These are phyloP conservation scores for Cutaneotrichosporon sp. DNA, from an alignment of 1,284 basidiomycete species.

Conservation along the genomic window DNA sequence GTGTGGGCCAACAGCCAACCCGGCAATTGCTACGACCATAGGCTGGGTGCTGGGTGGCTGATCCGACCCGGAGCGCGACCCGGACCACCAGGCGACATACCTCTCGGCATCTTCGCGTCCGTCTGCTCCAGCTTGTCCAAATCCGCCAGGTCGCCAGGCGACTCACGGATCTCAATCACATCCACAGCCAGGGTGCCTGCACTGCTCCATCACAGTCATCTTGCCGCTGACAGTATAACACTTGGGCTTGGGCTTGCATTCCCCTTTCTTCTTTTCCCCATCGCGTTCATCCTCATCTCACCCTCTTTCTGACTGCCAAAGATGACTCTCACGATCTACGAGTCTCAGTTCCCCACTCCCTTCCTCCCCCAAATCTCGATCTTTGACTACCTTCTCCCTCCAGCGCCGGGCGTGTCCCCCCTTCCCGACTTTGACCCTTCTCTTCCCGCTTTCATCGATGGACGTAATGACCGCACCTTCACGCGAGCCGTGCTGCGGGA, in stretches of 20 bases:
- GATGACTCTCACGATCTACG: conserved; percentile 4
- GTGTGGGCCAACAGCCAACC: too few species aligned
- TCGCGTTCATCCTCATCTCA: background rate
- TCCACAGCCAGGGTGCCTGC: too few species aligned
- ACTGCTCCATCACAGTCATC: too few species aligned
- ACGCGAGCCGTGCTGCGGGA: conserved; percentile 57
- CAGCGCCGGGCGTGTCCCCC: background rate
- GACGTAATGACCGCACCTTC: conserved; percentile 56
- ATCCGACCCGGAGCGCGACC: too few species aligned
- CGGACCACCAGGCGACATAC: too few species aligned
- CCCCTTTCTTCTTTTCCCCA: background rate
- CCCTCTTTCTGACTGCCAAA: background rate
- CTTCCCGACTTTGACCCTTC: conserved; percentile 14
- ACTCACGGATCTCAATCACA: too few species aligned
- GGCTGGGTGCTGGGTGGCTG: too few species aligned
- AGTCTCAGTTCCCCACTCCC: conserved; percentile 17
- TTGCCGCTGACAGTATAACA: too few species aligned
- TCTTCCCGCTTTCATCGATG: conserved; percentile 63
- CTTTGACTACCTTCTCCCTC: conserved; percentile 20
- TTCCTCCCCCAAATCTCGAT: conserved; percentile 36
- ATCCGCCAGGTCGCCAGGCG: too few species aligned
- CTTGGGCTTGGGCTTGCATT: background rate
- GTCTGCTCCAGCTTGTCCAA: too few species aligned
- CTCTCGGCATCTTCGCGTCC: too few species aligned
- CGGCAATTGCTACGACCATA: too few species aligned